These are phyloP conservation scores for Psilocybe tampanensis DNA, from an alignment of 768 basidiomycete genomes.

Conservation along the genomic window DNA sequence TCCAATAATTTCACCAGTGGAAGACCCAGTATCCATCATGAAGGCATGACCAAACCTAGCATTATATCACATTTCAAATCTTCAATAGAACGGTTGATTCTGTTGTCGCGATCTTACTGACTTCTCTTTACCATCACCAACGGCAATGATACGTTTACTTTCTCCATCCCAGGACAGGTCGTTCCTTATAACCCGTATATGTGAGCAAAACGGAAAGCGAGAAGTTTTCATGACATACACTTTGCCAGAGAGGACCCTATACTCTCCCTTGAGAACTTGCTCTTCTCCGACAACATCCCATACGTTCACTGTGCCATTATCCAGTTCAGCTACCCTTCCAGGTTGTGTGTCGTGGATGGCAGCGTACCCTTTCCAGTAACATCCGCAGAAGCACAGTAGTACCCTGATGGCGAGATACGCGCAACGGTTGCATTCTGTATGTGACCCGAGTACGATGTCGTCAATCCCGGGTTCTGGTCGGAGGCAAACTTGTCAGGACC, in stretches of 20 bases:
- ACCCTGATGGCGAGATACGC: conserved; percentile 90
- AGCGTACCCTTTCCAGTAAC: conserved; percentile 69
- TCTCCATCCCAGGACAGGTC: conserved; percentile 98
- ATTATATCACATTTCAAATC: not conserved
- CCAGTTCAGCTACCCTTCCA: not conserved
- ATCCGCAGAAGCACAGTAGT: conserved; percentile 94
- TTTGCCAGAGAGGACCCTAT: conserved; percentile 70
- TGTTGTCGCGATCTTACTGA: conserved; percentile 30
- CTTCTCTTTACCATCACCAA: conserved; percentile 92
- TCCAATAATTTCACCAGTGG: conserved; percentile 86
- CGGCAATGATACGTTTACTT: conserved; percentile 93
- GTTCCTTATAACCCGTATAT: conserved; percentile 51
- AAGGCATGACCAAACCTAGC: conserved; percentile 81
- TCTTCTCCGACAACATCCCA: conserved; percentile 94
- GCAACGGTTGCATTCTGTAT: conserved; percentile 86
- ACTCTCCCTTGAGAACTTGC: conserved; percentile 80
- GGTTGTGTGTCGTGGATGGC: not conserved
- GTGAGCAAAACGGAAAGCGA: not conserved
- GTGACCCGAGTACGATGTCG: conserved; percentile 76
- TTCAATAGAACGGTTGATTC: not conserved
- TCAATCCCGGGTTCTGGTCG: conserved; percentile 64
- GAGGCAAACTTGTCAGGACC: not conserved
- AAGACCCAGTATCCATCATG: conserved; percentile 81
- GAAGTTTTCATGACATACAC: conserved; percentile 49
- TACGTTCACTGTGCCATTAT: conserved; percentile 61